Evolutionary conservation across 768 basidiomycete genomes (phyloP).

Genomic region (Lentinula guzmanii): DNA sequence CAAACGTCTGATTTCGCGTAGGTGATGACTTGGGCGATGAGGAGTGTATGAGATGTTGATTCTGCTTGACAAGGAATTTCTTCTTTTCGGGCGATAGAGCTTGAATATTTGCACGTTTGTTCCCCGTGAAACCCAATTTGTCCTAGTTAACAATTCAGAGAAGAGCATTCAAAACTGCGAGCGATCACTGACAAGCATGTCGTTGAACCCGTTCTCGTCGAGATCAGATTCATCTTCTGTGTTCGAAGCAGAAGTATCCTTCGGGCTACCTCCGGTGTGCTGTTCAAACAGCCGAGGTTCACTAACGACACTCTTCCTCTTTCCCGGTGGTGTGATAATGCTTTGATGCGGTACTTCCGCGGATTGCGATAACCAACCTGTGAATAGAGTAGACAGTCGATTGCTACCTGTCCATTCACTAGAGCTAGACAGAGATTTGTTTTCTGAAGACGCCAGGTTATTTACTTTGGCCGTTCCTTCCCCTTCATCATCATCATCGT

Average conservation of each 20-base stretch:
- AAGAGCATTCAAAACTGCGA: background rate
- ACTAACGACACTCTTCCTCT: constrained; percentile 57
- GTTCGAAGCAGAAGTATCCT: constrained; percentile 14
- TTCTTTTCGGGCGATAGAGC: constrained; percentile 58
- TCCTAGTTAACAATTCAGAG: constrained; percentile 39
- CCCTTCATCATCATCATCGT: constrained; percentile 34
- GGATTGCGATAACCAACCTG: constrained; percentile 52
- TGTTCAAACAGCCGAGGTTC: constrained; percentile 60
- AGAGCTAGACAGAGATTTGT: constrained; percentile 13
- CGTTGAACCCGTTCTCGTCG: constrained; percentile 51
- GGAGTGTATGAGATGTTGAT: constrained; percentile 30
- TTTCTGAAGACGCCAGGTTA: constrained; percentile 15
- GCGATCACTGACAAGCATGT: constrained; percentile 53
- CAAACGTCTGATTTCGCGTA: constrained; percentile 31
- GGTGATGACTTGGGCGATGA: constrained; percentile 21
- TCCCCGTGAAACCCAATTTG: constrained; percentile 67
- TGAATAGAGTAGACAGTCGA: constrained; percentile 62
- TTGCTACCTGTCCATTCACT: constrained; percentile 48
- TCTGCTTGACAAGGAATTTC: constrained; percentile 58
- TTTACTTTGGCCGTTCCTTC: constrained; percentile 60
- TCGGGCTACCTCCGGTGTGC: constrained; percentile 25
- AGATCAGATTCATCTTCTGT: constrained; percentile 30
- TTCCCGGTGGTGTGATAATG: constrained; percentile 25
- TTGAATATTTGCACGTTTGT: constrained; percentile 57
- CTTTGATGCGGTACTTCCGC: constrained; percentile 29